These are phyloP conservation scores for Beauveria asiatica DNA, from an alignment of 2,329 filamentous ascomycete genomes.

Conservation along the genomic window DNA sequence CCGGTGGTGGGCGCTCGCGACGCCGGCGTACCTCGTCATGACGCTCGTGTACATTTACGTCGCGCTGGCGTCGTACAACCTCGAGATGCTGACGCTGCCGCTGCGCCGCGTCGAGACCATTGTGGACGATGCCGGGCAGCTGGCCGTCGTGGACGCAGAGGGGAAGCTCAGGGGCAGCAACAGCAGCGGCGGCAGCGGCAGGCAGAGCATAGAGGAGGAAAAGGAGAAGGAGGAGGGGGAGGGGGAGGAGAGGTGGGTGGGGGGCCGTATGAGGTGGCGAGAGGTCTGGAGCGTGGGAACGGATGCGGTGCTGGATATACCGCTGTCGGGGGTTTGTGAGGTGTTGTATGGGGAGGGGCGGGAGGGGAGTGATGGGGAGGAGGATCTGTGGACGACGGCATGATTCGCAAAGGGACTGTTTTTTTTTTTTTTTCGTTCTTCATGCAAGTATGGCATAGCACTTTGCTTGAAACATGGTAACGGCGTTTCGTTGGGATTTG, in stretches of 20 bases:
- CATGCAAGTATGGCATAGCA: too few species aligned
- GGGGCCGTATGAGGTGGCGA: constrained; percentile 56
- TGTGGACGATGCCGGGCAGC: constrained; percentile 80
- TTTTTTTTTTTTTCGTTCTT: too few species aligned
- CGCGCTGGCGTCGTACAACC: constrained; percentile 84
- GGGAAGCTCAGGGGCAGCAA: constrained; percentile 40
- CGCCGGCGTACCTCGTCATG: constrained; percentile 86
- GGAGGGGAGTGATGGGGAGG: constrained; percentile 20
- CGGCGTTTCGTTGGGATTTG: too few species aligned
- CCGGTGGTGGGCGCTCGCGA: constrained; percentile 92
- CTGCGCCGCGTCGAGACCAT: constrained; percentile 77
- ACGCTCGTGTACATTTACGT: constrained; percentile 87
- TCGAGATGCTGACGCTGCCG: constrained; percentile 75
- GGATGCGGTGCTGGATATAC: constrained; percentile 95
- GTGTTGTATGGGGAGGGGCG: constrained; percentile 68
- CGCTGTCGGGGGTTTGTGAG: constrained; percentile 89
- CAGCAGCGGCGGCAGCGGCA: constrained; percentile 20
- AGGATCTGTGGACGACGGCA: constrained; percentile 9
- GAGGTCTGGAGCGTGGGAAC: constrained; percentile 85
- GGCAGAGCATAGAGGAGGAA: too few species aligned
- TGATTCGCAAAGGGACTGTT: too few species aligned
- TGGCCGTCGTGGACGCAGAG: constrained; percentile 71
- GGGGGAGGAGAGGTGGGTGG: too few species aligned
- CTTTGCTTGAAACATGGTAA: too few species aligned
- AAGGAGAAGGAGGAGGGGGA: too few species aligned